A percentile compares a stretch with the other conserved stretches of the same genome.
Conservation (phyloP, 1,284 basidiomycete species). For the Cutaneotrichosporon mucoides region DNA sequence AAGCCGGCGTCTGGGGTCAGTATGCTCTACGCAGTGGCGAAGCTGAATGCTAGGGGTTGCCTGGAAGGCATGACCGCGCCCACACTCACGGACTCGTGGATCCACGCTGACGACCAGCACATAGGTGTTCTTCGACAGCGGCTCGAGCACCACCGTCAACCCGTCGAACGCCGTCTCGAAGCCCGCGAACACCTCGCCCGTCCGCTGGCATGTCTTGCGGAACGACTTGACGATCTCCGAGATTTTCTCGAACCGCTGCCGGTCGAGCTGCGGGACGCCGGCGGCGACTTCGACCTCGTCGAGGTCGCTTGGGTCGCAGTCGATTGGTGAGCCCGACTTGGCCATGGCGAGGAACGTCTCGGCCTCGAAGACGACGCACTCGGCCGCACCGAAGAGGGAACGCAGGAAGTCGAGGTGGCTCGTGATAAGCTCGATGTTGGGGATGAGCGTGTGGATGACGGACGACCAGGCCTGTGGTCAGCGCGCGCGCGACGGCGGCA, state of each 20-base stretch:
- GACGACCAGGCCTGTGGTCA: conserved; percentile 83
- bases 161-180: conserved; percentile 75
- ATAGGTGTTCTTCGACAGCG: conserved; percentile 90
- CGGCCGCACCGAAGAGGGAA: conserved; percentile 77
- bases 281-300: conserved; percentile 35
- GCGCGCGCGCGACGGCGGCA: neutral
- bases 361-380: conserved; percentile 93
- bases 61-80: no score
- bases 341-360: conserved; percentile 97
- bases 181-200: conserved; percentile 68
- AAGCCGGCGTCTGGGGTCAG: conserved; percentile 48
- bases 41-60: no score
- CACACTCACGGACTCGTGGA: conserved; percentile 68
- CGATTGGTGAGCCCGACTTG: conserved; percentile 46
- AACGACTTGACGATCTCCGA: conserved; percentile 94
- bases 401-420: conserved; percentile 81
- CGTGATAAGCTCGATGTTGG: conserved; percentile 83
- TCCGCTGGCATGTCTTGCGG: conserved; percentile 73
- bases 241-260: conserved; percentile 89
- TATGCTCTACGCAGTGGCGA: no score
- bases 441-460: conserved; percentile 94
- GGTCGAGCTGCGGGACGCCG: conserved; percentile 58
- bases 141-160: conserved; percentile 82
- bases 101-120: conserved; percentile 79
- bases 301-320: conserved; percentile 38